phyloP scores from a whole-genome alignment of 345 rosid genomes.

The Rhodamnia rubescens region DNA sequence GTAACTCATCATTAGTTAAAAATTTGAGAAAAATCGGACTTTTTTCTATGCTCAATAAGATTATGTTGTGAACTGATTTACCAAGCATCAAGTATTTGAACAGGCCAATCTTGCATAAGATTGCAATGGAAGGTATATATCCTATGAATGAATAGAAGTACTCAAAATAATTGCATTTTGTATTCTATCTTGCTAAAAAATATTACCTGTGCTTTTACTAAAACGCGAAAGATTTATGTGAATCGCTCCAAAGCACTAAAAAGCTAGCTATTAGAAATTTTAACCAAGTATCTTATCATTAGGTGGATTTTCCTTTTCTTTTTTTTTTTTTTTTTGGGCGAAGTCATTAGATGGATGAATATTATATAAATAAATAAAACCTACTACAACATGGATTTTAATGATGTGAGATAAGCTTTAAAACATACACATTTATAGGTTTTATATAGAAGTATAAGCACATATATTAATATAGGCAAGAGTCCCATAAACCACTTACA shows the following conservation, averaged over 20 bases:
- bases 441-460: not conserved
- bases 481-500: not conserved
- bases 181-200: not conserved
- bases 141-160: not conserved
- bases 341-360: not conserved
- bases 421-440: not conserved
- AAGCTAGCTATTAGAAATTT: not conserved
- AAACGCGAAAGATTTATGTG: not conserved
- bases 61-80: not conserved
- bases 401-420: not conserved
- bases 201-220: not conserved
- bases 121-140: not conserved
- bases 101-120: not conserved
- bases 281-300: not conserved
- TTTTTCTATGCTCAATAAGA: not conserved
- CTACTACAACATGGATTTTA: not conserved
- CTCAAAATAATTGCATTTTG: too few species aligned
- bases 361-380: not conserved
- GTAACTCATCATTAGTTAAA: not conserved
- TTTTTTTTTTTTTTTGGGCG: too few species aligned
- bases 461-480: not conserved
- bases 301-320: not conserved
- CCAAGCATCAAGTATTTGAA: not conserved
- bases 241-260: not conserved
- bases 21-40: not conserved